Conservation (phyloP, 1,139 yeast species). For the Candida neerlandica region DNA sequence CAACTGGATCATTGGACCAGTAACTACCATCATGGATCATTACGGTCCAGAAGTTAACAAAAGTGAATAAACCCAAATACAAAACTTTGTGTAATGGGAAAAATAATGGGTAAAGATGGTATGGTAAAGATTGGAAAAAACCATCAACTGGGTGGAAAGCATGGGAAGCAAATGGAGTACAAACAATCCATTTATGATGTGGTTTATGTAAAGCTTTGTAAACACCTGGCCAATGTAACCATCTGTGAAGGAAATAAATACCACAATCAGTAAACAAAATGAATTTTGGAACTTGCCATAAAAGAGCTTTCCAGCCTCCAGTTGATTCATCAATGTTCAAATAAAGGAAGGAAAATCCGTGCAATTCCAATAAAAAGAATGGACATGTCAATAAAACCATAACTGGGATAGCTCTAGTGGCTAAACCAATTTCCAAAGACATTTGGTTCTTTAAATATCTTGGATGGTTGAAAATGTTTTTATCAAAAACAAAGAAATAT, state of each 20-base stretch:
- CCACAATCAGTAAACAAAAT: slow-evolving; percentile 92
- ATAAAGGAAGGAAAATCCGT: slow-evolving; percentile 81
- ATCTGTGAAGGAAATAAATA: slow-evolving; percentile 87
- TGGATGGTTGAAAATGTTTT: slow-evolving; percentile 90
- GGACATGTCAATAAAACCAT: slow-evolving; percentile 90
- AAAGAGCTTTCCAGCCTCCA: slow-evolving; percentile 68
- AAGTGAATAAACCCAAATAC: slow-evolving; percentile 77
- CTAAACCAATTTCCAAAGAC: slow-evolving; percentile 76
- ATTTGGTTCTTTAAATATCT: slow-evolving; percentile 93
- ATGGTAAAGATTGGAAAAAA: slow-evolving; percentile 87
- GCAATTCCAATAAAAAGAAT: slow-evolving; percentile 81
- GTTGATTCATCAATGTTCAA: slow-evolving; percentile 61
- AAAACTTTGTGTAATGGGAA: slow-evolving; percentile 91
- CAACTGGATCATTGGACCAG: slow-evolving; percentile 87
- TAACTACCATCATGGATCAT: slow-evolving; percentile 98
- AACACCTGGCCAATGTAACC: slow-evolving; percentile 87
- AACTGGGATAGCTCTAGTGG: slow-evolving; percentile 76
- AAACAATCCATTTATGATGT: slow-evolving; percentile 99
- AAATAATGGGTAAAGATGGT: slow-evolving; percentile 85
- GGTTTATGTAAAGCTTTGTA: slow-evolving; percentile 92
- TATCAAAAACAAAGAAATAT: slow-evolving; percentile 79
- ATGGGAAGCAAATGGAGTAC: slow-evolving; percentile 97
- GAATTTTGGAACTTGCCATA: slow-evolving; percentile 72
- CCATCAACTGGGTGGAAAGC: slow-evolving; percentile 99
- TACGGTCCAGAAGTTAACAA: slow-evolving; percentile 97